Evolutionary conservation across 2,329 filamentous ascomycete species (phyloP).

Genomic region (Penicillium paneum): DNA sequence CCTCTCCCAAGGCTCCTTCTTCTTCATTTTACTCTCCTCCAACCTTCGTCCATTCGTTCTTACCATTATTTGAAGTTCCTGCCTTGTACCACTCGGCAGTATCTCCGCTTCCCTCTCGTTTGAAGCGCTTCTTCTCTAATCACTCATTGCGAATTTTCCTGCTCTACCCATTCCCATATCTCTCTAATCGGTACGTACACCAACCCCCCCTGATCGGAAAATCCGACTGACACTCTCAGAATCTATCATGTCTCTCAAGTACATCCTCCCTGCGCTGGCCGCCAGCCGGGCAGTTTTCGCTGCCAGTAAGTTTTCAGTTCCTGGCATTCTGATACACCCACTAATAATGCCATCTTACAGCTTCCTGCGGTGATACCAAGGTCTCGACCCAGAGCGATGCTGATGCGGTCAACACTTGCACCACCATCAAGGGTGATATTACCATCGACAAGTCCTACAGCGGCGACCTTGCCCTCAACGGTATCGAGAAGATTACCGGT

Average conservation of each 20-base stretch:
- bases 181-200: constrained; percentile 23
- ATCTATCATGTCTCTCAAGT: constrained; percentile 52
- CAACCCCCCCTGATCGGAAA: constrained; percentile 9
- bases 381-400: constrained; percentile 60
- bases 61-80: constrained; percentile 15
- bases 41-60: constrained; percentile 30
- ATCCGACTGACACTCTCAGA: constrained; percentile 8
- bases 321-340: background rate
- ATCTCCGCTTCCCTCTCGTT: constrained; percentile 28
- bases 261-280: constrained; percentile 56
- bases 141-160: constrained; percentile 16
- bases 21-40: constrained; percentile 30
- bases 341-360: background rate
- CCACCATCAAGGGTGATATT: constrained; percentile 66
- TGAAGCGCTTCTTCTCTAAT: constrained; percentile 14
- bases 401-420: constrained; percentile 64
- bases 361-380: constrained; percentile 30
- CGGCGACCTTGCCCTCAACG: constrained; percentile 60
- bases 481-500: constrained; percentile 58
- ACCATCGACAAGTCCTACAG: constrained; percentile 58
- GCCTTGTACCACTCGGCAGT: constrained; percentile 1
- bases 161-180: constrained; percentile 26
- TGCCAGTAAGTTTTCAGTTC: constrained; percentile 31
- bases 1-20: constrained; percentile 27
- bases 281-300: constrained; percentile 52